Conservation (phyloP, 2,329 filamentous ascomycete genomes). For the Bipolaris zeicola region DNA sequence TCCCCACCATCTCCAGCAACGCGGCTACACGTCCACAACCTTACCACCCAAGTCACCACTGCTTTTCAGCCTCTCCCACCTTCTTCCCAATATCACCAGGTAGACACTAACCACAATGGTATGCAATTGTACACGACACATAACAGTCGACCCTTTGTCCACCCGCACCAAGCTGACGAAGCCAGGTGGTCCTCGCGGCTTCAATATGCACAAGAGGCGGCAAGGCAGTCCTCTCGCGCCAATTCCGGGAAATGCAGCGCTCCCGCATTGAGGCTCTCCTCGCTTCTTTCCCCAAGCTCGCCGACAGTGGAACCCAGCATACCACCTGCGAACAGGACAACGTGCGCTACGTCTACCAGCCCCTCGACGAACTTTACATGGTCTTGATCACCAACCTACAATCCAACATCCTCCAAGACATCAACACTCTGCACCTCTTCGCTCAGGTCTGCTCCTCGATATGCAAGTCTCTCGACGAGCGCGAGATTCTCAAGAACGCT, state of each 20-base stretch:
- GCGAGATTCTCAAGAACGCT: slow-evolving; percentile 92
- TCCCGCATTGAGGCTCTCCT: slow-evolving; percentile 96
- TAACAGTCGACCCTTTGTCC: background rate
- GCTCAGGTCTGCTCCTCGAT: slow-evolving; percentile 96
- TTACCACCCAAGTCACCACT: background rate
- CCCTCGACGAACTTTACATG: slow-evolving; percentile 98
- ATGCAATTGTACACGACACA: slow-evolving; percentile 9
- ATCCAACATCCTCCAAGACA: slow-evolving; percentile 99
- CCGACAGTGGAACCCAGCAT: slow-evolving; percentile 94
- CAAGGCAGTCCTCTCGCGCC: slow-evolving; percentile 96
- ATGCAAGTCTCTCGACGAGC: slow-evolving; percentile 93
- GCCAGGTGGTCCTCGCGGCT: slow-evolving; percentile 93
- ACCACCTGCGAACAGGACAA: slow-evolving; percentile 99
- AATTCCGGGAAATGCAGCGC: slow-evolving; percentile 97
- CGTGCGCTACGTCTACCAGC: slow-evolving; percentile 99
- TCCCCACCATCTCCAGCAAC: slow-evolving; percentile 24
- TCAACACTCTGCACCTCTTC: slow-evolving; percentile 96
- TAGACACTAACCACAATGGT: slow-evolving; percentile 36
- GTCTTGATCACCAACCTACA: slow-evolving; percentile 99
- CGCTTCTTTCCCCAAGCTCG: slow-evolving; percentile 96
- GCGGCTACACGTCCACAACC: slow-evolving; percentile 9
- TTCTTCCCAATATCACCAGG: slow-evolving; percentile 4
- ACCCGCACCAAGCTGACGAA: slow-evolving; percentile 29
- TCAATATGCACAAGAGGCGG: slow-evolving; percentile 98
- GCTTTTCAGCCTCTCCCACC: background rate